These are phyloP conservation scores for Cercospora sesami DNA, from an alignment of 2,329 filamentous ascomycete species.

Conservation along the genomic window DNA sequence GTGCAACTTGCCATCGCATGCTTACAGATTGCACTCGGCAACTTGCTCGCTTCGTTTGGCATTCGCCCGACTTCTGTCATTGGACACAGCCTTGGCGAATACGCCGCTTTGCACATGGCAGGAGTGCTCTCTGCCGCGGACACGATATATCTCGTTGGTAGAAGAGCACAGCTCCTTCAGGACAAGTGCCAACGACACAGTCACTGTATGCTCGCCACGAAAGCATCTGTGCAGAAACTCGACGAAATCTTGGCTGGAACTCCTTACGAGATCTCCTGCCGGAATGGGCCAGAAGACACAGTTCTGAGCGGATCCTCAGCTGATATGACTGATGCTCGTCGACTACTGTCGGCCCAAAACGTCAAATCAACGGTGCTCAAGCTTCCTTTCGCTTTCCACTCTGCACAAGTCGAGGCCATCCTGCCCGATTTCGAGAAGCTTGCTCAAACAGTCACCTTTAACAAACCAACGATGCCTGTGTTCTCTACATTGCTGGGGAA, in stretches of 20 bases:
- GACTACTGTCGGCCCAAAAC: conserved; percentile 12
- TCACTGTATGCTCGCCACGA: conserved; percentile 34
- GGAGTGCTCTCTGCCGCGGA: conserved; percentile 23
- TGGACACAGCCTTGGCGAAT: conserved; percentile 23
- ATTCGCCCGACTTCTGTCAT: conserved; percentile 26
- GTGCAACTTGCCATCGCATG: conserved; percentile 5
- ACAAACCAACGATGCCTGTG: conserved; percentile 34
- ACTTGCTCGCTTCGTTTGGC: conserved; percentile 1
- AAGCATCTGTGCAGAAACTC: neutral
- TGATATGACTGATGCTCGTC: conserved; percentile 19
- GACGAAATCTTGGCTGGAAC: neutral
- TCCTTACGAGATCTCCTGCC: conserved; percentile 27
- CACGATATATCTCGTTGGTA: conserved; percentile 40
- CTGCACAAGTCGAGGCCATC: conserved; percentile 37
- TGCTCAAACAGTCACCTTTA: conserved; percentile 19
- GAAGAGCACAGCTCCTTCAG: conserved; percentile 37
- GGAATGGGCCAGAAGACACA: conserved; percentile 30
- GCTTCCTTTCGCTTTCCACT: conserved; percentile 38
- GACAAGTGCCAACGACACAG: conserved; percentile 28
- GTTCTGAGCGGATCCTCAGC: conserved; percentile 29
- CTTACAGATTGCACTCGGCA: conserved; percentile 18
- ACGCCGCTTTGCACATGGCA: conserved; percentile 16
- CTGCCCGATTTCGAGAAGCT: conserved; percentile 28
- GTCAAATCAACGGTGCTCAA: conserved; percentile 22
- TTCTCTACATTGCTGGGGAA: conserved; percentile 35